Evolutionary conservation across 495 filamentous ascomycete genomes (phyloP), one percentile per base, ranked within the genome.

Genomic region (Niebla homalea): DNA sequence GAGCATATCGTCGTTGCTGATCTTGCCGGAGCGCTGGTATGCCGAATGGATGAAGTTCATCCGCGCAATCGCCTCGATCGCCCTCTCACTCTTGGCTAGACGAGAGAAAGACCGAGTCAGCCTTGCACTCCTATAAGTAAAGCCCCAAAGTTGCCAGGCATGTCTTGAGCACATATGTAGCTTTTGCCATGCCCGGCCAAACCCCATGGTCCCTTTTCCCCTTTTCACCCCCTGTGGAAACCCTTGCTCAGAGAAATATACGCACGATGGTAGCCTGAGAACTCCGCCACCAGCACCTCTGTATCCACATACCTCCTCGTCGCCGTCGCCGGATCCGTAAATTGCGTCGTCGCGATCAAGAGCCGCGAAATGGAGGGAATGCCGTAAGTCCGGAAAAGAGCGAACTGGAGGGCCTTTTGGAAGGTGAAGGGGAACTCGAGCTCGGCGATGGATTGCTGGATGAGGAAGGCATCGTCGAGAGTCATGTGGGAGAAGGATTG

Each of bases 291-390:
- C 3, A 85, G 61, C 21, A 75, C 64, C 21, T 37, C 64, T 0
- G 83, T 87, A 59, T 85, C 83, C 19, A 75, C 71, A 52, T 81
- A 83, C 52, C 82, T 73, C 58, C 83, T 84, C 0, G 70, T 60
- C 3, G 77, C 74, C 11, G 64, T 75, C 5, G 62, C 65, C 0
- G 69, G 61, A 43, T 68, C 67, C 14, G 75, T 71, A 41, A 87
- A 72, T 48, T 84, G 73, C 35, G 64, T 70, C 7, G 80, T 84
- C 25, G 70, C 68, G 0, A 73, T 68, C 18, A 85, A 69, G 0
- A 83, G 59, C 25, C 58, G 60, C 4, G 76, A 78, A 45, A 83
- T 83, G 19, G 74, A 70, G 1, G 80, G 78, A 41, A 85, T 76
- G 7, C 76, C 80, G 52, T 85, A 85, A 14, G 81, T 83, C 74